Evolutionary conservation across 2,329 filamentous ascomycete species (phyloP), one percentile per base, ranked within the genome.

Genomic region (Dactylellina sp.): DNA sequence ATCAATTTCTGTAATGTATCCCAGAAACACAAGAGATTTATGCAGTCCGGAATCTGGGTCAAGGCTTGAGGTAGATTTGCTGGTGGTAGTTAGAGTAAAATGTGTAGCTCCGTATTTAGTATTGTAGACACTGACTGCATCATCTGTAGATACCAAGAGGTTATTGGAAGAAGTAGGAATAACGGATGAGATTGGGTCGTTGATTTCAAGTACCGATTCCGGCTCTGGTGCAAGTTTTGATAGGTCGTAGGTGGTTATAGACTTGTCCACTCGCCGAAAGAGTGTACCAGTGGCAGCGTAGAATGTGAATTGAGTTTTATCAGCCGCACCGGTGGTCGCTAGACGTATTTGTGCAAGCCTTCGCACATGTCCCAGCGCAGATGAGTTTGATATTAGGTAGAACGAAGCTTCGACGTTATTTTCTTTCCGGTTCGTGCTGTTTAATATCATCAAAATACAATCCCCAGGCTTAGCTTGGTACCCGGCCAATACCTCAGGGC

Each of bases 81-180:
- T 49, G 35, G 39, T 47, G 12, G 56, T 57, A 14, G 50, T 39
- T 44, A 74, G n/a, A 7, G 63, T 59, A 12, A 55, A 63, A 40
- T 75, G 71, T 3, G 64, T 68, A 14, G 71, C 71, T n/a, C 71
- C 71, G 12, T 75, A 75, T 62, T 70, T 75, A 7, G 71, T 75
- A 37, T 75, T 75, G 24, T 75, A 70, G 22, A 75, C 63, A 60
- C 62, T 70, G 24, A 75, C 53, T 12, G 52, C 28, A 7, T 62
- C 42, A 16, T 66, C 70, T 1, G 61, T 74, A 16, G 70, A 74
- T 22, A 74, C 55, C 32, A 74, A 66, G 1, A 74, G 47, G n/a
- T 74, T 74, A 14, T 50, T 74, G 3, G 70, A 74, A 18, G 70
- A 74, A 9, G 70, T 74, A 16, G 70, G 70, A 18, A 74, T 35